Evolutionary conservation across 306 rosid species (phyloP), one percentile per base, ranked within the genome.

Genomic region (Vigna angularis): DNA sequence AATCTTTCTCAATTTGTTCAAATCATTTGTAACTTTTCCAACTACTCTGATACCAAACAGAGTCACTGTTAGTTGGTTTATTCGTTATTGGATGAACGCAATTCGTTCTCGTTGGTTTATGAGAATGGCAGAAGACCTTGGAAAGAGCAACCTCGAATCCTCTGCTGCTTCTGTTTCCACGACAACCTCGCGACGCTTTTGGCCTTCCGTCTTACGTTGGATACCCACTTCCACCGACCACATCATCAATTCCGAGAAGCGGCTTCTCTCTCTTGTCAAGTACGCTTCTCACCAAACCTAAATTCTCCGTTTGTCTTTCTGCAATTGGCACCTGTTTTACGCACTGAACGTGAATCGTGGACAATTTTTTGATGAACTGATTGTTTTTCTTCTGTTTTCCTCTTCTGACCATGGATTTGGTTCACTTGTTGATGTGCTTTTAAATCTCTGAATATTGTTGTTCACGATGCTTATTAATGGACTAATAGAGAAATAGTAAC

Each of bases 161-260:
- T 28, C 93, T 7, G 11, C 87, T 4, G 4, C 85, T 4, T 12
- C 66, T 36, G 42, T 0, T 3, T 42, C 47, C 3, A 42, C 47
- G 10, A 9, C 53, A 52, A 18, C 65, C 20, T 11, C 87, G 0
- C 82, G 79, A 7, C 50, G 93, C n/a, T 78, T 85, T 20, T 96
- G 97, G 98, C 93, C 98, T 38, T 90, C 98, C 61, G 34, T 91
- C 56, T 87, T 89, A 52, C 98, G 98, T 51, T 96, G 99, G 99
- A 74, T 96, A 40, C 99, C 99, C 10, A 81, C 94, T 36, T 96
- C 99, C 56, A 93, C 90, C 74, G 87, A 93, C 49, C 91, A 88
- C 73, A 96, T 93, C 79, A 86, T 93, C 78, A 87, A 89, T 44
- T 86, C 98, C 73, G 99, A 96, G 82, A 93, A 96, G 74, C 97